Evolutionary conservation across 1,284 basidiomycete genomes (phyloP), one percentile per base, ranked within the genome.

Genomic region (Bondarzewia mesenterica): DNA sequence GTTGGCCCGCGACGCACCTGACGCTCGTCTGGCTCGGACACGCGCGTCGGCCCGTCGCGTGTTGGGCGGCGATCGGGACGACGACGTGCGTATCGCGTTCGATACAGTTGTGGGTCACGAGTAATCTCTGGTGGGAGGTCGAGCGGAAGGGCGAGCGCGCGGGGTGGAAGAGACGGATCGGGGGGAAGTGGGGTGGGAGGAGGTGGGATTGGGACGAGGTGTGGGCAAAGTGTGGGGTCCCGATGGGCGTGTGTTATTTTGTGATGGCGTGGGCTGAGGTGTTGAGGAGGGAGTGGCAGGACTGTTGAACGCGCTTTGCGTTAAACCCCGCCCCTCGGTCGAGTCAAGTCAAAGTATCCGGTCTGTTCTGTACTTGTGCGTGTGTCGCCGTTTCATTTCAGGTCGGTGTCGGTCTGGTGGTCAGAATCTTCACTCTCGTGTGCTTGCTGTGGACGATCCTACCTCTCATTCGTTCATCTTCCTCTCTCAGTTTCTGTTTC

Each of bases 41-140:
- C 48, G 66, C 69, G 15, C 66, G 64, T 46, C 74, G 89, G 8
- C 90, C 90, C 0, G 74, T 84, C 12, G 68, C 80, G 3, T 82
- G 80, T 47, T 93, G 90, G 90, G 82, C 88, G 2, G 73, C 82
- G 7, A 84, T 93, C 43, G 89, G 81, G 1, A 89, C 83, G 15
- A 89, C 87, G 44, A 93, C 90, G 5, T 85, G 80, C 59, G 64
- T 80, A 46, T 83, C 80, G 52, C 72, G 85, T 40, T 77, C 80
- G 54, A 73, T 89, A 49, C 85, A 89, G 68, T 77, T 90, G 41
- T 90, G 88, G 88, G 87, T 89, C n/a, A 89, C 85, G 39, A 86
- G 82, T 59, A 89, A 89, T 59, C 70, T 89, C 23, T 60, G 58
- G 62, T 50, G 62, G 63, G 21, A 57, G 56, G 43, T 44, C 27